Base-by-base conservation (phyloP, 371 early-diverging fungal species). In the Lichtheimia ornata region DNA sequence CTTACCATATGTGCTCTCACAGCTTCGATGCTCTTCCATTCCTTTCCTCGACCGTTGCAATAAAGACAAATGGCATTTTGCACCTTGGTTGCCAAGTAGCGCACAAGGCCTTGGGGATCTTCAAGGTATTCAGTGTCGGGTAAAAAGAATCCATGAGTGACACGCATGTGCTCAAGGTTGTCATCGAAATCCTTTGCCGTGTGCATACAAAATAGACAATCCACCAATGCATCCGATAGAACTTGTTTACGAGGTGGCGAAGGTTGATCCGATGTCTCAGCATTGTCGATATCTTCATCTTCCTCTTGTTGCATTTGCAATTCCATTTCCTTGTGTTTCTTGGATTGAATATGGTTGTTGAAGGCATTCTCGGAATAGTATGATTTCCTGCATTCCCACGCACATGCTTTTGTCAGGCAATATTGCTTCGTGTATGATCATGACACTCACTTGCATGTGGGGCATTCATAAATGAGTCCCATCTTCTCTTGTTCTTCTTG, bases 111-210 rank as follows among this genome's bases (percentile, higher is more conserved):
- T 22, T 84, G 82, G 22, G 94, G 65, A 62, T 97, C 95, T 5
- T 86, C 88, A 27, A 98, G 70, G 65, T 90, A 96, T 73, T 97
- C 98, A 22, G 90, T 75, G 73, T 98, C 96, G 6, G 99, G 99
- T 60, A 99, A 87, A 70, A 96, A 99, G 81, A 99, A 94, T 56
- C 91, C 88, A 78, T 99, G 99, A 5, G 69, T 77, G 45, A 73
- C 66, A 14, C 85, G 80, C 99, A 99, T 99, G 74, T 99, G 99
- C 18, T 82, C 79, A 63, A 99, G 67, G 70, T 94, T 97, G 41
- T 74, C 64, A 40, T 92, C 90, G 59, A 94, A 88, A 56, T 84
- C 77, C 15, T 69, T 73, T 20, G 42, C 72, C 59, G 71, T 69
- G 58, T 85, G 83, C 5, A 73, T 61, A 76, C 95, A 96, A 76